phyloP scores from a whole-genome alignment of 1,139 yeast species.

The Schwanniomyces etchellsii region DNA sequence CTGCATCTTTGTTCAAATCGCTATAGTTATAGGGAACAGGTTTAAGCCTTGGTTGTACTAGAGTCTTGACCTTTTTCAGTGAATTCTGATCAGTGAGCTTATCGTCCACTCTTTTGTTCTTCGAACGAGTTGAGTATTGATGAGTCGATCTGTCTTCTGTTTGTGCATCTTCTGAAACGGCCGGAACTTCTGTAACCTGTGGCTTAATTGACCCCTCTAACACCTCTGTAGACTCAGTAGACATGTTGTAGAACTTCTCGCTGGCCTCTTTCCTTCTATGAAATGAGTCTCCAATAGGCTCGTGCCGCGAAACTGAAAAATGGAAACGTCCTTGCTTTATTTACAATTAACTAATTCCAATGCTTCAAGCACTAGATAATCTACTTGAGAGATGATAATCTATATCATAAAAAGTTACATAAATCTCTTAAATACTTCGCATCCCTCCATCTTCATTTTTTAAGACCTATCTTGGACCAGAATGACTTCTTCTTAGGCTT shows the following conservation, averaged over 20 bases:
- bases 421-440: neutral
- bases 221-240: no score
- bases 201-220: slow-evolving; percentile 21
- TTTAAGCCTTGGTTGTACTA: slow-evolving; percentile 40
- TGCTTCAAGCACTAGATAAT: no score
- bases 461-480: slow-evolving; percentile 28
- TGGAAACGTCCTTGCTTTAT: no score
- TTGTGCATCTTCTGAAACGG: neutral
- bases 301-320: no score
- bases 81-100: slow-evolving; percentile 15
- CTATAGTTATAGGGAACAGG: slow-evolving; percentile 37
- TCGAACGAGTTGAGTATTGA: slow-evolving; percentile 22
- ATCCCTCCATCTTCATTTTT: slow-evolving; percentile 13
- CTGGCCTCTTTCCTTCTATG: no score
- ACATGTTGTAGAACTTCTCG: no score
- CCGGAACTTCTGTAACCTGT: no score
- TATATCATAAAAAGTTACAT: no score
- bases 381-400: no score
- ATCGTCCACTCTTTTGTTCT: slow-evolving; percentile 13
- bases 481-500: slow-evolving; percentile 25
- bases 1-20: slow-evolving; percentile 20
- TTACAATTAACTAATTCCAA: no score
- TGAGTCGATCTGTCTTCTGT: neutral
- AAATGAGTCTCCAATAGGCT: no score
- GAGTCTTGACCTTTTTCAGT: slow-evolving; percentile 24